Conservation (phyloP, 2,329 filamentous ascomycete genomes). For the Myriosclerotinia scirpicola region DNA sequence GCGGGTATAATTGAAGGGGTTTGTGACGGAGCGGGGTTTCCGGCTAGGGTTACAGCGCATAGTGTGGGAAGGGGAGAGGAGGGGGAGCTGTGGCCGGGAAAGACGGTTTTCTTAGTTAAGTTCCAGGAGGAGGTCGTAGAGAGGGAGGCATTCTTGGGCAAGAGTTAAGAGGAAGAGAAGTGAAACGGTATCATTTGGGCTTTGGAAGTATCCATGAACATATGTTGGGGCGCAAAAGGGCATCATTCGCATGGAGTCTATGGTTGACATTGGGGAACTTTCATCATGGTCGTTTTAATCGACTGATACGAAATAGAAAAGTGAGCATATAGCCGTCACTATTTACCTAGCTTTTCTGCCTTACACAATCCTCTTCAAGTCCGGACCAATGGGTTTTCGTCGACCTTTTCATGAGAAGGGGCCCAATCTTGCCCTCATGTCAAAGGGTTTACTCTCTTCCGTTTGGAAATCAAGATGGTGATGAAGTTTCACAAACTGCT, state of each 20-base stretch:
- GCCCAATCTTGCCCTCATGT: neutral
- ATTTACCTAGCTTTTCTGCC: neutral
- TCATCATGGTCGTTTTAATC: neutral
- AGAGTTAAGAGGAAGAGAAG: constrained; percentile 41
- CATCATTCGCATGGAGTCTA: constrained; percentile 4
- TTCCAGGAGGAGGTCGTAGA: constrained; percentile 91
- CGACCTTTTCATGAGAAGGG: neutral
- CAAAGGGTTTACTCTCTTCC: neutral
- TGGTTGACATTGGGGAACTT: constrained; percentile 1
- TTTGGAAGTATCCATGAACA: constrained; percentile 9
- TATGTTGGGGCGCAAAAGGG: constrained; percentile 6
- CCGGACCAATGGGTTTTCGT: neutral
- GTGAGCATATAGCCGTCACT: neutral
- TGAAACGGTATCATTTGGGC: neutral
- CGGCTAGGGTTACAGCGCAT: constrained; percentile 86
- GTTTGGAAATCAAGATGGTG: neutral
- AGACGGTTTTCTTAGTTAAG: constrained; percentile 93
- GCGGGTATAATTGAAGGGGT: constrained; percentile 94
- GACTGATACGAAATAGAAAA: constrained; percentile 7
- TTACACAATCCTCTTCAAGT: neutral
- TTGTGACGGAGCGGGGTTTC: constrained; percentile 89
- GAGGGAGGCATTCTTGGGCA: constrained; percentile 78
- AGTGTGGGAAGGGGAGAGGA: constrained; percentile 61
- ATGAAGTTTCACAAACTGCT: neutral
- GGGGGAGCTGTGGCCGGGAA: constrained; percentile 88